Base-by-base conservation (phyloP, 2,329 filamentous ascomycete species). In the Lachnellula occidentalis region DNA sequence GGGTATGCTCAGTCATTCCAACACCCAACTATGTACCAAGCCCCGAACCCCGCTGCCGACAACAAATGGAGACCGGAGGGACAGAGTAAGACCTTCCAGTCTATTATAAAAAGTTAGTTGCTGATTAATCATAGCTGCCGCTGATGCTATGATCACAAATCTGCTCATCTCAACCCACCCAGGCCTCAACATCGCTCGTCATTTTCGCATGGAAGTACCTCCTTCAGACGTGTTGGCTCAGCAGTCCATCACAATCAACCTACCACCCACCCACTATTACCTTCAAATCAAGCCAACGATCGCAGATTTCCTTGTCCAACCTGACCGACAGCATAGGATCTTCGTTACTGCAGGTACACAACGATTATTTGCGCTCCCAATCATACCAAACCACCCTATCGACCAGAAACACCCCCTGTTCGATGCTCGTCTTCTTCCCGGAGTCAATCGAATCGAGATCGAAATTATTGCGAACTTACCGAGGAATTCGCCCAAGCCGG, bases 391-490 rank as follows among this genome's bases (percentile, higher is more conserved):
- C 21, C 82, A 83, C 50, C 71, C 74, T 21, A 72, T 79, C 45
- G 75, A 78, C 62, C 76, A 72, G 46, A 76, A 77, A 56, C 82
- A 82, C 58, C 84, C 86, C n/a, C 74, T 87, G 0, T 96, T 90
- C 63, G 91, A 96, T 63, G 79, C 85, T 7, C 81, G 81, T 50
- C 74, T 96, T 27, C 78, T 81, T 24, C 79, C 81, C 1, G 90
- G 90, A 6, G 78, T 90, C 49, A 95, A 94, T 62, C 80, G 85
- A 45, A 80, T 96, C 49, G 87, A 91, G 63, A 78, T 95, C 7
- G 87, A 92, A 64, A 76, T 92, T 55, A 82, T 91, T 59, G 88
- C 87, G 1, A 85, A 85, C 6, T 78, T 89, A 43, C 82, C 80
- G 1, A 81, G 76, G 64, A 80, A 77, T 19, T 75, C 82, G 31